phyloP scores from a whole-genome alignment of 129 eudicot species.

The Helichrysum umbraculigerum region DNA sequence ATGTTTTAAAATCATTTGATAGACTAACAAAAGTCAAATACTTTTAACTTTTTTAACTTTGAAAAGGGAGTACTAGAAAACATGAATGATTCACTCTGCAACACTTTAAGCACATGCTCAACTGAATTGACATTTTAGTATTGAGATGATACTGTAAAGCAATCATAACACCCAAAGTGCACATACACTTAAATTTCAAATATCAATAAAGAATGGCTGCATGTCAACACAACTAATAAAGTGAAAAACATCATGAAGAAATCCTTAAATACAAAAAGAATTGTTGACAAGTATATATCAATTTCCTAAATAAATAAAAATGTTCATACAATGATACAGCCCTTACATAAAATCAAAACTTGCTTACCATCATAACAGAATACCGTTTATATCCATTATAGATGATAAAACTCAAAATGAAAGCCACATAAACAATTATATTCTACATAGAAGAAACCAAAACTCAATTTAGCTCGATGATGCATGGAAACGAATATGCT shows the following conservation, averaged over 20 bases:
- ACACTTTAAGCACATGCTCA: conserved; percentile 34
- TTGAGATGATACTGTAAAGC: conserved; percentile 18
- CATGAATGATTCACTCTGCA: conserved; percentile 25
- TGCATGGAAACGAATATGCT: too few species aligned
- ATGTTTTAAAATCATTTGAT: conserved; percentile 16
- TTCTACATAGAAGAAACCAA: too few species aligned
- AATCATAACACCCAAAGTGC: conserved; percentile 29
- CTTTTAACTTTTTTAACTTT: conserved; percentile 7
- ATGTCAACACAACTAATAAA: neutral
- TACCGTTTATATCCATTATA: neutral
- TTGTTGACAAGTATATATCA: too few species aligned
- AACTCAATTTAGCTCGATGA: too few species aligned
- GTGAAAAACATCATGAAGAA: neutral
- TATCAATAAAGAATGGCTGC: neutral
- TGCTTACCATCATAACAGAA: neutral
- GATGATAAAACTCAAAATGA: too few species aligned
- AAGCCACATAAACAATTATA: too few species aligned
- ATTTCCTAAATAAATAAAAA: too few species aligned
- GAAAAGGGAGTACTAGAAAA: conserved; percentile 9
- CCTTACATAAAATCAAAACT: neutral
- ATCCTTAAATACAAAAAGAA: neutral
- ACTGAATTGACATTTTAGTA: conserved; percentile 22
- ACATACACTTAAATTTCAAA: neutral
- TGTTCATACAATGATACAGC: neutral
- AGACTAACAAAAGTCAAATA: conserved; percentile 19